These are phyloP conservation scores for Ophiostoma sp. DNA, from an alignment of 2,329 filamentous ascomycete species.

Conservation along the genomic window DNA sequence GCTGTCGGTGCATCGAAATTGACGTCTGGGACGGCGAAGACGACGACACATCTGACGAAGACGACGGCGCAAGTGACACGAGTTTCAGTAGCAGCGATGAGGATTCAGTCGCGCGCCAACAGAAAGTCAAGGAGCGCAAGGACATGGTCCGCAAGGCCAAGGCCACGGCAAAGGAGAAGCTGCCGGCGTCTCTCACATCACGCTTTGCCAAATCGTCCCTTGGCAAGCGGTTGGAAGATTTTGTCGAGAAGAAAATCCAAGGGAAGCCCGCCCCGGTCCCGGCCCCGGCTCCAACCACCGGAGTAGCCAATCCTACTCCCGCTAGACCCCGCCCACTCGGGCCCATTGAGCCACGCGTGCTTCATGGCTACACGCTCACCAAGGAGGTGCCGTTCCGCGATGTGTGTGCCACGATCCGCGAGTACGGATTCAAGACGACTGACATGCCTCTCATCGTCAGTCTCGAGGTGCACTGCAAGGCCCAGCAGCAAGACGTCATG, in stretches of 20 bases:
- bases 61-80: conserved; percentile 2
- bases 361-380: conserved; percentile 87
- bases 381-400: conserved; percentile 80
- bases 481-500: conserved; percentile 82
- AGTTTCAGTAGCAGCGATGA: conserved; percentile 47
- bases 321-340: neutral
- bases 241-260: conserved; percentile 31
- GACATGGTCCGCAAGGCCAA: conserved; percentile 59
- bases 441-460: conserved; percentile 89
- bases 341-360: conserved; percentile 62
- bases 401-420: conserved; percentile 73
- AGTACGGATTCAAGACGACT: conserved; percentile 68
- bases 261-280: conserved; percentile 18
- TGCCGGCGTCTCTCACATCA: conserved; percentile 41
- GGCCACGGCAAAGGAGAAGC: conserved; percentile 58
- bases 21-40: conserved; percentile 57
- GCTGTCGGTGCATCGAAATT: conserved; percentile 87
- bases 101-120: conserved; percentile 22
- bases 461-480: conserved; percentile 79
- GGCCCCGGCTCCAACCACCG: neutral
- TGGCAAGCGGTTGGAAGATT: conserved; percentile 39
- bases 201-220: conserved; percentile 47
- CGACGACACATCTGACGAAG: neutral
- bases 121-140: conserved; percentile 43
- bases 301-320: neutral